Conservation (phyloP, 192 early-diverging fungal species). For the Backusella liffmaniae region DNA sequence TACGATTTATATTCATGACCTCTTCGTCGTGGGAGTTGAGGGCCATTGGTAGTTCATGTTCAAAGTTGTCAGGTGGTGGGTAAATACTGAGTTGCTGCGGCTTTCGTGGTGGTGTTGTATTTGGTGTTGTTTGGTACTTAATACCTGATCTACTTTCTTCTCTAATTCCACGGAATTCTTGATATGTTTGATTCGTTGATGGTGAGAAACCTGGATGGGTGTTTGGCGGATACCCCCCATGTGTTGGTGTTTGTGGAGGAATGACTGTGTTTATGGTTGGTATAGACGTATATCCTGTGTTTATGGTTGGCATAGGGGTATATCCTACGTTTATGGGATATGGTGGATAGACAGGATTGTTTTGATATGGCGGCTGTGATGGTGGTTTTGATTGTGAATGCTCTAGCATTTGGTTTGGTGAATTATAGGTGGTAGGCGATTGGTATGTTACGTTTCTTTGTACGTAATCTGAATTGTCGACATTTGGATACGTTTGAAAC, state of each 20-base stretch:
- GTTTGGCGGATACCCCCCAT: not conserved
- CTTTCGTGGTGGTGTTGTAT: not conserved
- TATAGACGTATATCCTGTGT: not conserved
- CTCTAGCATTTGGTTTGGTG: not conserved
- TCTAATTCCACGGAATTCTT: not conserved
- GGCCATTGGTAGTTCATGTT: not conserved
- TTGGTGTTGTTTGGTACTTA: not conserved
- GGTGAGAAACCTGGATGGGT: not conserved
- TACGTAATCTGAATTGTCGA: not conserved
- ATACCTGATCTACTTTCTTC: not conserved
- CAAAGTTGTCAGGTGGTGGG: not conserved
- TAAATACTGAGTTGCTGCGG: not conserved
- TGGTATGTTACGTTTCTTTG: not conserved
- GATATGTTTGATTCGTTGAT: not conserved
- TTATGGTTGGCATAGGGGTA: not conserved
- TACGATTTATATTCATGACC: not conserved
- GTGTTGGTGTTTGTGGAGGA: not conserved
- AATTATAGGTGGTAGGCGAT: not conserved
- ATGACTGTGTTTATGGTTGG: not conserved
- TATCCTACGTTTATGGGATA: not conserved
- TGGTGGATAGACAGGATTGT: not conserved
- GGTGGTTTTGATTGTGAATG: not conserved
- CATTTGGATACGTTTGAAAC: not conserved
- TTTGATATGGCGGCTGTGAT: not conserved
- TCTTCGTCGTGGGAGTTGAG: not conserved